Conservation (phyloP, 768 basidiomycete genomes). For the Tulasnella calospora region DNA sequence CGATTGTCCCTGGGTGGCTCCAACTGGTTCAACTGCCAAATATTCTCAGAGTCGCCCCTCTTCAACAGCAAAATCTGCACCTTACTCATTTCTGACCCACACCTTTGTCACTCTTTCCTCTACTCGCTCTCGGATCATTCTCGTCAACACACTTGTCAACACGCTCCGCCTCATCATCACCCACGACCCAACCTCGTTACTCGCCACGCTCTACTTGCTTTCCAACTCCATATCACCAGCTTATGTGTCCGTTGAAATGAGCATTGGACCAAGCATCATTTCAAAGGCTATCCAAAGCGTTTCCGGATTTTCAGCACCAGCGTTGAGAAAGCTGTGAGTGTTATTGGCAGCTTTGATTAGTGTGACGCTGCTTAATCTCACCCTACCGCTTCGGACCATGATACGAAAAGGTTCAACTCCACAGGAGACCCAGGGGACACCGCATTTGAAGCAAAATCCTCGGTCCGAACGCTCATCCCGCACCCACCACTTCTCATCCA, state of each 20-base stretch:
- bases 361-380: slow-evolving; percentile 32
- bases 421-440: slow-evolving; percentile 85
- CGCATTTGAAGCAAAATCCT: slow-evolving; percentile 76
- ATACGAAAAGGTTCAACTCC: slow-evolving; percentile 49
- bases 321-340: slow-evolving; percentile 49
- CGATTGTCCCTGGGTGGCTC: slow-evolving; percentile 42
- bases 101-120: slow-evolving; percentile 55
- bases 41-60: slow-evolving; percentile 15
- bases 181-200: slow-evolving; percentile 62
- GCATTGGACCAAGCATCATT: slow-evolving; percentile 62
- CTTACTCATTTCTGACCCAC: slow-evolving; percentile 68
- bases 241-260: slow-evolving; percentile 65
- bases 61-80: slow-evolving; percentile 38
- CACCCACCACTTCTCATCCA: slow-evolving; percentile 62
- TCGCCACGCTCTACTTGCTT: slow-evolving; percentile 73
- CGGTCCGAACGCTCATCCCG: slow-evolving; percentile 64
- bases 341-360: neutral
- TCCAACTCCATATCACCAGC: slow-evolving; percentile 76
- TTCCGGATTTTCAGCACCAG: slow-evolving; percentile 56
- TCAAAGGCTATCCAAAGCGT: slow-evolving; percentile 67
- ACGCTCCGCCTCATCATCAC: slow-evolving; percentile 61
- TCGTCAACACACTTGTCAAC: slow-evolving; percentile 67
- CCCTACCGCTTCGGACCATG: slow-evolving; percentile 28
- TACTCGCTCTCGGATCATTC: slow-evolving; percentile 68
- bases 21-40: neutral